Evolutionary conservation across 2,329 filamentous ascomycete genomes (phyloP).

Genomic region (Aotearoamyces nothofagi): DNA sequence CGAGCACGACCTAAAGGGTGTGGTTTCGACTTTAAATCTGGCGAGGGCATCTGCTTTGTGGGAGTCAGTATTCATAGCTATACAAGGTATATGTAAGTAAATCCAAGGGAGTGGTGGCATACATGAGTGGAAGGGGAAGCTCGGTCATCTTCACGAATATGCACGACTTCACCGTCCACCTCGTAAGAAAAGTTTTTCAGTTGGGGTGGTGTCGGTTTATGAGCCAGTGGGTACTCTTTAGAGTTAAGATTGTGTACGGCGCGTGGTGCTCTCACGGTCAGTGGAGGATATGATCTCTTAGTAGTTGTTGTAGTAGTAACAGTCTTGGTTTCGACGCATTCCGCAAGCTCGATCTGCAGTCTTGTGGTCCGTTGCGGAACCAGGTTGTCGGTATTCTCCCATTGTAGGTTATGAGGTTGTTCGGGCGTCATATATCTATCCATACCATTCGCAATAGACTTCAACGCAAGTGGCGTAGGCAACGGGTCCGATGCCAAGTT

Average conservation of each 20-base stretch:
- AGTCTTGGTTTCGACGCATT: conserved; percentile 53
- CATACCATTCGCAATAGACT: too few species aligned
- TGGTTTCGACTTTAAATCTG: too few species aligned
- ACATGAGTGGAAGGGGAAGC: too few species aligned
- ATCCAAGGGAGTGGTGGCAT: too few species aligned
- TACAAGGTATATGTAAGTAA: too few species aligned
- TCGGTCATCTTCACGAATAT: conserved; percentile 40
- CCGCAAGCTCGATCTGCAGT: conserved; percentile 37
- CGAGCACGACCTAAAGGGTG: too few species aligned
- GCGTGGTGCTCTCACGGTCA: conserved; percentile 57
- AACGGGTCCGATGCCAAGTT: too few species aligned
- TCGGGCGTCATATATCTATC: neutral
- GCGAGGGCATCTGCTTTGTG: too few species aligned
- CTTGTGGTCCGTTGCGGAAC: conserved; percentile 12
- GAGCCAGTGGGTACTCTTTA: conserved; percentile 81
- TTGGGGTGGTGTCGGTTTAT: conserved; percentile 65
- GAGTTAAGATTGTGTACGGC: conserved; percentile 56
- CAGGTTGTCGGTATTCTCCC: conserved; percentile 14
- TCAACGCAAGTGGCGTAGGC: too few species aligned
- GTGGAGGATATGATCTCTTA: conserved; percentile 69
- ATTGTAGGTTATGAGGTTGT: conserved; percentile 6
- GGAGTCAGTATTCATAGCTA: too few species aligned
- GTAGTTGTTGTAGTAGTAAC: conserved; percentile 90
- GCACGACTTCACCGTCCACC: conserved; percentile 42
- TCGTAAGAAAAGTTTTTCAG: conserved; percentile 67